Percentiles rank a stretch among this genome's conserved stretches.
phyloP scores from a whole-genome alignment of 2,329 filamentous ascomycete species.

The Leptographium wingfieldii region DNA sequence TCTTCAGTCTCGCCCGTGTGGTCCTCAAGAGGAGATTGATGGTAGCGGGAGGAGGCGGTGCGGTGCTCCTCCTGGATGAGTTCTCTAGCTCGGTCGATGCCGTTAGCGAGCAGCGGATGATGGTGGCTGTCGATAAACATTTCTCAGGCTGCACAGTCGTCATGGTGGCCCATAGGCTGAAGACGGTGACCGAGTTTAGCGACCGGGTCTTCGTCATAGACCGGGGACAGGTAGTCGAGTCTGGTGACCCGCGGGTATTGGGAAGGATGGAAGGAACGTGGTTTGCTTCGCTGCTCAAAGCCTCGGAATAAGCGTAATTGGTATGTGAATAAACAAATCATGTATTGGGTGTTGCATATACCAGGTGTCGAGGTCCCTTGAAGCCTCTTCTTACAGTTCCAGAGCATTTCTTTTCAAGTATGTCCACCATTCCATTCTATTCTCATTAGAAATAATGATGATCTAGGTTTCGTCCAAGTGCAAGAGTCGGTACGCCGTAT shows the following conservation, averaged over 20 bases:
- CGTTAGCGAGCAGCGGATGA: slow-evolving; percentile 28
- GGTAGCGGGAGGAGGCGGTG: slow-evolving; percentile 15
- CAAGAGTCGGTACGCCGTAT: no score
- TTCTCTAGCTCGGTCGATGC: slow-evolving; percentile 28
- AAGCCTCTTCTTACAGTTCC: no score
- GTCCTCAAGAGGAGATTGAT: slow-evolving; percentile 24
- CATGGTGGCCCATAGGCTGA: slow-evolving; percentile 32
- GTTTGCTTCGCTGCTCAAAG: slow-evolving; percentile 1
- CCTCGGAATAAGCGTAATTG: no score
- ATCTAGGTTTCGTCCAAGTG: no score
- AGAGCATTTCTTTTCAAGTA: no score
- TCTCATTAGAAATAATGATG: no score
- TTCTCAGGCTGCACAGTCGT: slow-evolving; percentile 39
- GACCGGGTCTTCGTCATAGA: slow-evolving; percentile 40
- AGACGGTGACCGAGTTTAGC: slow-evolving; percentile 37
- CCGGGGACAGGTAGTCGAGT: slow-evolving; percentile 32
- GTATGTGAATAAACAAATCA: no score
- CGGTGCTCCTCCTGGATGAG: slow-evolving; percentile 28
- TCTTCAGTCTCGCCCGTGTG: slow-evolving; percentile 50
- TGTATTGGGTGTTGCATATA: no score
- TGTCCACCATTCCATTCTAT: no score
- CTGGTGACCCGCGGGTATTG: slow-evolving; percentile 9
- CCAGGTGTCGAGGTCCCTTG: no score
- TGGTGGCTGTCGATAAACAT: slow-evolving; percentile 25
- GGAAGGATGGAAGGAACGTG: slow-evolving; percentile 7